Evolutionary conservation across 768 basidiomycete genomes (phyloP), one percentile per base, ranked within the genome.

Genomic region (Amanita pseudoporphyria): DNA sequence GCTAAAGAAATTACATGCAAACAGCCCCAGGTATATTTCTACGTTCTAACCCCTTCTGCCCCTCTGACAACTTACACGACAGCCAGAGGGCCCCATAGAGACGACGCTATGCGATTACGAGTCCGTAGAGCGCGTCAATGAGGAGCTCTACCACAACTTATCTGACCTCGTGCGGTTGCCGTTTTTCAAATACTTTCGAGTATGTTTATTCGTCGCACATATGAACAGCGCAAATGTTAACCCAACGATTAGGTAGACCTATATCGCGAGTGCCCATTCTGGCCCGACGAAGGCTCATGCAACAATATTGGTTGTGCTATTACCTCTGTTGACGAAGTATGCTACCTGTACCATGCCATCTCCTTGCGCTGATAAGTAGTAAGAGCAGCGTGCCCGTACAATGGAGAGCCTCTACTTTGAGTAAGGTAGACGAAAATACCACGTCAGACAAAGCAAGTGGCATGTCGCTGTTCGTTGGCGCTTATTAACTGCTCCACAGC

Each of bases 211-310:
- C 18, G 44, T 21, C n/a, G n/a, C 53, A 30, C 28, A 9, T 37
- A 18, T 30, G 9, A 21, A 22, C n/a, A 38, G 40, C 18, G 18
- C 14, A 6, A n/a, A 10, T 37, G 3, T 18, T 14, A 22, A 44
- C 7, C 19, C 24, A 45, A 30, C 22, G 30, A 19, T 13, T 57
- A 92, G 90, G 85, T 85, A 37, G 94, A 99, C 62, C 67, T 99
- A 3, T 94, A 87, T 63, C 78, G 92, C 26, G 94, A 99, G 62
- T 99, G 96, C 68, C 95, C 96, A 16, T 98, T 93, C 67, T 99
- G 96, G 96, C 76, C 86, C 52, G 94, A 96, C 57, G 80, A 93
- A 60, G 91, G 88, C 2, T 85, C 85, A 49, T 99, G 96, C 65
- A 90, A 82, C 74, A 85, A 93, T 61, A 73, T 83, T 45, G 88